A percentile compares a stretch with the other conserved stretches of the same genome.
These are phyloP conservation scores for Candida anutae DNA, from an alignment of 1,139 yeast species.

Conservation along the genomic window DNA sequence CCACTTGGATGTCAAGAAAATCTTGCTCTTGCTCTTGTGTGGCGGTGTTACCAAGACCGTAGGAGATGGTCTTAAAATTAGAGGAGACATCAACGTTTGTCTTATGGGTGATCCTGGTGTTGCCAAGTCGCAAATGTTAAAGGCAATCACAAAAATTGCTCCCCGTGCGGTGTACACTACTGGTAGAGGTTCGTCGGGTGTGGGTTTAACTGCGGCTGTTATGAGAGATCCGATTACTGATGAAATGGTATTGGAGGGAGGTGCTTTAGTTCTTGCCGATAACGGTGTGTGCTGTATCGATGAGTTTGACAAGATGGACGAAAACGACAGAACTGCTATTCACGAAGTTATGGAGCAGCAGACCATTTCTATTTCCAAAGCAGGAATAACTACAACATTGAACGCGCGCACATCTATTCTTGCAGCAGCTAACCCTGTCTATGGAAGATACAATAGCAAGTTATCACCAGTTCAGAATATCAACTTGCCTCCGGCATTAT, in stretches of 20 bases:
- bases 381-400: constrained; percentile 93
- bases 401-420: constrained; percentile 93
- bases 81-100: constrained; percentile 96
- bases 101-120: constrained; percentile 99
- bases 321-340: constrained; percentile 91
- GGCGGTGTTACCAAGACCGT: constrained; percentile 95
- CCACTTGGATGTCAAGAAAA: constrained; percentile 88
- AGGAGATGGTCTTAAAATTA: constrained; percentile 93
- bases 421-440: constrained; percentile 97
- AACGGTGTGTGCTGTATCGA: constrained; percentile 98
- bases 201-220: constrained; percentile 97
- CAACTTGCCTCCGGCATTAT: constrained; percentile 91
- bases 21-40: constrained; percentile 71
- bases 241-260: constrained; percentile 97
- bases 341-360: constrained; percentile 99
- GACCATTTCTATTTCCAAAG: constrained; percentile 94
- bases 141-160: constrained; percentile 86
- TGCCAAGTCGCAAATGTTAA: constrained; percentile 93
- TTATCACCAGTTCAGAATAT: constrained; percentile 92
- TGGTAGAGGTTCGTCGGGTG: constrained; percentile 98
- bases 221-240: constrained; percentile 98
- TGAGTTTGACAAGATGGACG: constrained; percentile 99
- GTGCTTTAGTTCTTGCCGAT: constrained; percentile 94
- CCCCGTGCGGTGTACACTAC: constrained; percentile 98
- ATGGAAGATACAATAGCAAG: constrained; percentile 88